phyloP scores from a whole-genome alignment of 768 basidiomycete species.

The Boletus insuetus region DNA sequence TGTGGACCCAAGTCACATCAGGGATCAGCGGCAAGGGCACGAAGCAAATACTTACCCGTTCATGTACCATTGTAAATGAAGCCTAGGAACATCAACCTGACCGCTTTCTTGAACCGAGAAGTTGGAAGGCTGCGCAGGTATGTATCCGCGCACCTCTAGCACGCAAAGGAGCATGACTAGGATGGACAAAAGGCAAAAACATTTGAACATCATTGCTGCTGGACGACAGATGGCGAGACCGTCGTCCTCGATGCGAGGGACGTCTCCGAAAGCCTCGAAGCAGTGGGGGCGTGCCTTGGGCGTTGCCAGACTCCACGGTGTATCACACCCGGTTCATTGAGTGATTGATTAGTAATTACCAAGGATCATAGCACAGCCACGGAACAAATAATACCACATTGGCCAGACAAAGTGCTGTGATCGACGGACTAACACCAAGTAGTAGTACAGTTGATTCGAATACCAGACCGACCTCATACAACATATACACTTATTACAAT shows the following conservation, averaged over 20 bases:
- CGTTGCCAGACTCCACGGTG: background rate
- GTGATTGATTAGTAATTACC: background rate
- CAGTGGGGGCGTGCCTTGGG: background rate
- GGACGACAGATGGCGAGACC: background rate
- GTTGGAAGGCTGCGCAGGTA: conserved; percentile 75
- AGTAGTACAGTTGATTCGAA: no score
- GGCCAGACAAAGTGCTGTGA: no score
- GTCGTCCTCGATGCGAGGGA: conserved; percentile 16
- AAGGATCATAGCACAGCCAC: background rate
- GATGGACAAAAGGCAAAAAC: conserved; percentile 2
- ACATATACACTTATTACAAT: no score
- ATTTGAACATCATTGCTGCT: conserved; percentile 15
- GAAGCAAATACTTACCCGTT: conserved; percentile 38
- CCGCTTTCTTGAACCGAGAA: conserved; percentile 50
- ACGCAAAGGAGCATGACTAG: conserved; percentile 4
- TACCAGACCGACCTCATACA: no score
- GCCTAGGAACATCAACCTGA: conserved; percentile 46
- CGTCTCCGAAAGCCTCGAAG: conserved; percentile 4
- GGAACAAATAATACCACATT: no score
- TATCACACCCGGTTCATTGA: background rate
- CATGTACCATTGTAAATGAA: conserved; percentile 61
- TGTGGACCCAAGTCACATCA: conserved; percentile 11
- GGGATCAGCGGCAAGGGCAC: background rate
- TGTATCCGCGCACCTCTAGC: conserved; percentile 44
- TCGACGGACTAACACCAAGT: no score